A percentile compares a stretch with the other conserved stretches of the same genome.
These are phyloP conservation scores for Herpomyces periplanetae DNA, from an alignment of 2,329 filamentous ascomycete genomes.

Conservation along the genomic window DNA sequence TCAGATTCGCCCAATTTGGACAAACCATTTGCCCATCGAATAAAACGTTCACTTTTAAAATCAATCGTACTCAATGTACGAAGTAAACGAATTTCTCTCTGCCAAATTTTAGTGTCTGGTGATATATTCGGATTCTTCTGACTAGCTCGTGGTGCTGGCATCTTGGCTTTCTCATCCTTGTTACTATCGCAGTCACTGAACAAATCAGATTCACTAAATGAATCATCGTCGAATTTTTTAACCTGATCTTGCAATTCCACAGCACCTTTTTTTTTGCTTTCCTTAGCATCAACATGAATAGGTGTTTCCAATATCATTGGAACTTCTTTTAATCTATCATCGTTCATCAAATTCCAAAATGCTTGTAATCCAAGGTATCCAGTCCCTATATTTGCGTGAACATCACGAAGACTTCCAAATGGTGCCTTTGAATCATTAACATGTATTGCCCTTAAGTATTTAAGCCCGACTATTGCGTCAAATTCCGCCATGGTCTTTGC, in stretches of 20 bases:
- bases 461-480: constrained; percentile 29
- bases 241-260: constrained; percentile 29
- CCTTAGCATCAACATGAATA: constrained; percentile 25
- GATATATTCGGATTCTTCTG: too few relatives aligned
- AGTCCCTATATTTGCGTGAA: constrained; percentile 85
- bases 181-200: too few relatives aligned
- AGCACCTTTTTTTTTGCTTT: constrained; percentile 15
- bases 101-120: too few relatives aligned
- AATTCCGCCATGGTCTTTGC: constrained; percentile 31
- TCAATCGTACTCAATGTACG: constrained; percentile 64
- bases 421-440: constrained; percentile 88
- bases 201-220: too few relatives aligned
- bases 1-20: too few relatives aligned
- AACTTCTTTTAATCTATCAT: constrained; percentile 27
- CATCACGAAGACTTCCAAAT: constrained; percentile 34
- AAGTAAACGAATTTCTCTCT: constrained; percentile 67
- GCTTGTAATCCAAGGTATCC: constrained; percentile 63
- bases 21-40: too few relatives aligned
- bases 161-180: too few relatives aligned
- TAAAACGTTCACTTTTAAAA: constrained; percentile 29
- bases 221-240: too few relatives aligned
- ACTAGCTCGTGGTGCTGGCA: too few relatives aligned
- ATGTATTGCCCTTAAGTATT: constrained; percentile 53
- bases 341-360: constrained; percentile 70
- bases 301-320: constrained; percentile 94